phyloP scores from a whole-genome alignment of 2,329 filamentous ascomycete genomes.

The Xylaria sp. region DNA sequence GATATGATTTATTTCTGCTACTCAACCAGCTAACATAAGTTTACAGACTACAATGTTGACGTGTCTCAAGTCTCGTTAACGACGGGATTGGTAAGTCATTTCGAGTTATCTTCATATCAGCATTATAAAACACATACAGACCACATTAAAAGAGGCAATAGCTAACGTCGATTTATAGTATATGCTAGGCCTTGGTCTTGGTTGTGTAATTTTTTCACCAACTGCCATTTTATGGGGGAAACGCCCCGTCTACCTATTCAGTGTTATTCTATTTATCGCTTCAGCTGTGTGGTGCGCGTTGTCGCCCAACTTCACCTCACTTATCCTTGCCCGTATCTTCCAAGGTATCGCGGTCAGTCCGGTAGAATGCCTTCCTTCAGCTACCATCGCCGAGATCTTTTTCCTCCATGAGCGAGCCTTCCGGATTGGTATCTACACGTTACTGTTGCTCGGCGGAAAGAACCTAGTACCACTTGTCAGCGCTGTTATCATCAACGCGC shows the following conservation, averaged over 20 bases:
- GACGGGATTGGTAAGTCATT: slow-evolving; percentile 32
- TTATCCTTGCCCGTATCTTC: slow-evolving; percentile 84
- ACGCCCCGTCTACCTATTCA: slow-evolving; percentile 84
- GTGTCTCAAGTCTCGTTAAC: slow-evolving; percentile 83
- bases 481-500: slow-evolving; percentile 79
- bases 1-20: slow-evolving; percentile 43
- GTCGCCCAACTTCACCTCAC: slow-evolving; percentile 82
- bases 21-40: slow-evolving; percentile 31
- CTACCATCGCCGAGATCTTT: slow-evolving; percentile 95
- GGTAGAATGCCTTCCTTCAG: slow-evolving; percentile 90
- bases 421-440: slow-evolving; percentile 90
- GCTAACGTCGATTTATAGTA: slow-evolving; percentile 55
- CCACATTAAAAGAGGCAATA: background rate
- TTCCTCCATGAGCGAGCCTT: slow-evolving; percentile 92
- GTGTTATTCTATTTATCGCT: slow-evolving; percentile 79
- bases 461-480: slow-evolving; percentile 89
- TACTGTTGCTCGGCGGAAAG: slow-evolving; percentile 89
- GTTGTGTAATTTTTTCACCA: slow-evolving; percentile 84
- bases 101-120: background rate
- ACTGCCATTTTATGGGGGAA: slow-evolving; percentile 94
- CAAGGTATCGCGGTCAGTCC: slow-evolving; percentile 89
- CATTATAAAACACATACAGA: background rate
- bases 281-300: slow-evolving; percentile 85
- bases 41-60: slow-evolving; percentile 66
- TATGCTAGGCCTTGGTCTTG: slow-evolving; percentile 92